Evolutionary conservation across 1,139 yeast genomes (phyloP), one percentile per base, ranked within the genome.

Genomic region (Yamadazyma buinensis): DNA sequence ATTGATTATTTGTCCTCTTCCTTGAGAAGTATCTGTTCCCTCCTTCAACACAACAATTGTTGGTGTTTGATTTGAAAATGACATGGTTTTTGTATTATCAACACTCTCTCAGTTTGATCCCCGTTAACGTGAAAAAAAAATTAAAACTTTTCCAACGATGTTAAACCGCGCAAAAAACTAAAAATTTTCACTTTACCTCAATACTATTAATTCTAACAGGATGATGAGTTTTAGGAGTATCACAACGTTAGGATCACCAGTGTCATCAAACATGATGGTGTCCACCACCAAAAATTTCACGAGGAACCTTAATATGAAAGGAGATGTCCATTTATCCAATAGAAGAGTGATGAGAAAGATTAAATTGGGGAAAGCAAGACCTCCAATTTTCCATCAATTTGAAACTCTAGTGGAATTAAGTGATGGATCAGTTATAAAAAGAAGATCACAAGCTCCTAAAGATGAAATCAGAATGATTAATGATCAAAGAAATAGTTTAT

Each of bases 11-110:
- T 94, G 98, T 21, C 97, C 97, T 48, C 80, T 79, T 26, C 99
- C 99, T 60, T 92, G 99, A 11, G 96, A 85, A 23, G 95, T 69
- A 57, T 92, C 98, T 6, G 99, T 92, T 34, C 99, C 99, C 61
- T 92, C 99, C 56, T 90, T 90, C 44, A 92, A 78, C 36, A 92
- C 98, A 49, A 92, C 97, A 54, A 92, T 86, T 23, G 98, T 92
- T 35, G 98, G 98, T 27, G 97, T 84, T 59, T 87, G 95, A 34
- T 84, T 84, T 47, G 92, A 85, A 57, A 86, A 86, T 54, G 85
- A 84, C 96, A 88, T 88, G 30, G n/a, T n/a, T n/a, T n/a, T n/a
- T n/a, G n/a, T n/a, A n/a, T n/a, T n/a, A n/a, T n/a, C n/a, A n/a
- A n/a, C n/a, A n/a, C n/a, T n/a, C n/a, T n/a, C n/a, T n/a, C n/a